Conservation (phyloP, 2,329 filamentous ascomycete species). For the Beauveria asiatica region DNA sequence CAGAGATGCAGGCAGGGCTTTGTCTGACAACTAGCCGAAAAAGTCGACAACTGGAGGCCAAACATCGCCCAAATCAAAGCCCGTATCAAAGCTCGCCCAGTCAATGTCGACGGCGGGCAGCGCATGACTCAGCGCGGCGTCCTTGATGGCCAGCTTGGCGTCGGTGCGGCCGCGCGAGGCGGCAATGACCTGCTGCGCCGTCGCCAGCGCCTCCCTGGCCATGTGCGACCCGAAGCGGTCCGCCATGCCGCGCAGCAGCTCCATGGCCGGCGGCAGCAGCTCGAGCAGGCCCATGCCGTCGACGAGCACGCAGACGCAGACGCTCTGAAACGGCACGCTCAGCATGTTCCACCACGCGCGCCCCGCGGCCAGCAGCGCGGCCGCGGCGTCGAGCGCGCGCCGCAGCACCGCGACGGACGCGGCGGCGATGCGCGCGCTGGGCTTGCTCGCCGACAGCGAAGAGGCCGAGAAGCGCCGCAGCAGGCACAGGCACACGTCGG, state of each 20-base stretch:
- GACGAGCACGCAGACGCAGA: slow-evolving; percentile 11
- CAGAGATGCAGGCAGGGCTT: too few relatives aligned
- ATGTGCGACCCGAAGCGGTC: slow-evolving; percentile 13
- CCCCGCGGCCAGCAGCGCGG: background rate
- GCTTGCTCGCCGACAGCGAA: background rate
- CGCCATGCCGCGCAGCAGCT: slow-evolving; percentile 5
- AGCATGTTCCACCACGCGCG: slow-evolving; percentile 14
- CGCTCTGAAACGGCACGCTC: slow-evolving; percentile 12
- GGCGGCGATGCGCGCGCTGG: background rate
- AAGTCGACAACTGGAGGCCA: slow-evolving; percentile 1
- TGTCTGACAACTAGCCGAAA: background rate
- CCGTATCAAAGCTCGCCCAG: background rate
- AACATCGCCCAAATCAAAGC: background rate
- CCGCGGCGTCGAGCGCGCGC: slow-evolving; percentile 1
- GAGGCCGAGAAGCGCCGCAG: slow-evolving; percentile 7
- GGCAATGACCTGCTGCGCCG: slow-evolving; percentile 6
- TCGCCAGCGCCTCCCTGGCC: slow-evolving; percentile 12
- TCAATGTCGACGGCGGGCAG: background rate
- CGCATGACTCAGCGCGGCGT: slow-evolving; percentile 2
- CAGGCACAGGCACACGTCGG: slow-evolving; percentile 12
- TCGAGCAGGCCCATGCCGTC: slow-evolving; percentile 8
- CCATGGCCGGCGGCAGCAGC: slow-evolving; percentile 10
- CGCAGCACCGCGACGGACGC: background rate
- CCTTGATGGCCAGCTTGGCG: slow-evolving; percentile 1
- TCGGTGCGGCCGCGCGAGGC: background rate